Percentiles rank a stretch among this genome's conserved stretches.
Evolutionary conservation across 495 filamentous ascomycete genomes (phyloP).

Genomic region (Daldinia loculata): DNA sequence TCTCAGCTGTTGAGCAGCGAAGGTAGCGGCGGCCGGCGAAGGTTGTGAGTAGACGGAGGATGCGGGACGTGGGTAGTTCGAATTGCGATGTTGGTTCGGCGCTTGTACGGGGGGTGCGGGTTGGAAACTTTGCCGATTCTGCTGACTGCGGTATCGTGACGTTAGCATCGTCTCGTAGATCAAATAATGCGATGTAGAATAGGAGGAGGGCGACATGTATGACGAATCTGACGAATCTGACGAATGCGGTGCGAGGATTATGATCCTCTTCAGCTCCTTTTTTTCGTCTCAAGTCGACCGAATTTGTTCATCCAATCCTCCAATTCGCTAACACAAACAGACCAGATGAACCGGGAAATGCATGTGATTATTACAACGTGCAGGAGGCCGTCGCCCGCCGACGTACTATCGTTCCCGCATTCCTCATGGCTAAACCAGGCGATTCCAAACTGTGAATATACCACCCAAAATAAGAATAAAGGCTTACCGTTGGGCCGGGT

Average conservation of each 20-base stretch:
- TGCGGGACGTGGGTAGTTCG: conserved; percentile 47
- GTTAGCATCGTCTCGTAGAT: conserved; percentile 40
- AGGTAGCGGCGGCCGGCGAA: conserved; percentile 38
- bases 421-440: not conserved
- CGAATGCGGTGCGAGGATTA: conserved; percentile 28
- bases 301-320: conserved; percentile 19
- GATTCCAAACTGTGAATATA: conserved; percentile 1
- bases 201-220: conserved; percentile 12
- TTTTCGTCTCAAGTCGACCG: conserved; percentile 11
- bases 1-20: conserved; percentile 43
- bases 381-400: conserved; percentile 17
- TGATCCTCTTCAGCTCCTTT: conserved; percentile 22
- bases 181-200: conserved; percentile 9
- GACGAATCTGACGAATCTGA: conserved; percentile 23
- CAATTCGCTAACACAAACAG: conserved; percentile 22
- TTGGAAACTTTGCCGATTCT: conserved; percentile 21
- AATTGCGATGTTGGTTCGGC: conserved; percentile 46
- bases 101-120: conserved; percentile 46
- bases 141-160: conserved; percentile 33
- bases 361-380: conserved; percentile 34
- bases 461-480: conserved; percentile 16
- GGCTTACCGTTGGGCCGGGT: conserved; percentile 31
- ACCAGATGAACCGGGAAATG: conserved; percentile 1
- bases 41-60: conserved; percentile 55
- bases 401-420: not conserved